Base-by-base conservation (phyloP, 78 protist genomes). In the Thecamonas trahens region DNA sequence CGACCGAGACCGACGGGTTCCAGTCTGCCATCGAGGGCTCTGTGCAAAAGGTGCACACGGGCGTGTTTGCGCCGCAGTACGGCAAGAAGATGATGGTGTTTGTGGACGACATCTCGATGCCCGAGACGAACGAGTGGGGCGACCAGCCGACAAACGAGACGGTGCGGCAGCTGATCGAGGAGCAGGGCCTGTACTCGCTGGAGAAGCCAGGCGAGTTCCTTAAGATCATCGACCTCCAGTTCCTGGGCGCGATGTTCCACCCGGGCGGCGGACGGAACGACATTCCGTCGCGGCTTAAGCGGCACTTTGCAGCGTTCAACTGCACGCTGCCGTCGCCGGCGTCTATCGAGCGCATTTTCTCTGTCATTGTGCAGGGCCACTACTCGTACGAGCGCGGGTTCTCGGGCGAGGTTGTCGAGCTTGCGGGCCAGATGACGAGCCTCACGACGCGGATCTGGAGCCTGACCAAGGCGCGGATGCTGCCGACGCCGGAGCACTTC, bases 181-280 rank as follows among this genome's bases (percentile, higher is more conserved):
- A 75, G 45, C 7, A 3, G 31, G 89, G 91, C 0, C 38, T 87
- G 39, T 89, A 87, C 81, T 24, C 26, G 70, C 53, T 86, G 28
- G 91, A 87, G 29, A 73, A 72, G 72, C 91, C 92, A 9, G 96
- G 96, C 31, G 87, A 85, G 49, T 61, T 57, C n/a, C 9, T 53
- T 2, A 1, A 20, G 44, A 22, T 90, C 22, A 81, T 65, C 29
- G 89, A 84, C 50, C 3, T 87, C 18, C 67, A 52, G 24, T 72
- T 55, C 79, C 52, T 79, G n/a, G 87, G 72, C 13, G 91, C 93
- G 35, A 88, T 88, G 92, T 37, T 52, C 22, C 86, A 76, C 37
- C 93, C 96, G 3, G 91, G 91, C 15, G 96, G 92, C 5, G 96
- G 96, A 24, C 70, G 81, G 34, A 85, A 88, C 68, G 93, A 92